phyloP scores from a whole-genome alignment of 2,329 filamentous ascomycete species.

The Dothidotthia symphoricarpi region DNA sequence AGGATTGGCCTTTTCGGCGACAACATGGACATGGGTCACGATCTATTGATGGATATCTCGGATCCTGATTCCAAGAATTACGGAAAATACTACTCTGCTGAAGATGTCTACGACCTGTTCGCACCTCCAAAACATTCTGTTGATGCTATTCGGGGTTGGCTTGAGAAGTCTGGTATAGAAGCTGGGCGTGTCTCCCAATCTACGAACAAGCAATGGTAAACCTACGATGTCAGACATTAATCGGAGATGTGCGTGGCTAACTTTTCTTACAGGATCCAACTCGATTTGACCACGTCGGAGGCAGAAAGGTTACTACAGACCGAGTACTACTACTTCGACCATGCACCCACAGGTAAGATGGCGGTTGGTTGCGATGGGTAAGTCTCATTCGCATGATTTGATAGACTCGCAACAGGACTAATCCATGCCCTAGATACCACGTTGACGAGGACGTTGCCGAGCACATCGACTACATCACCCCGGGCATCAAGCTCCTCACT shows the following conservation, averaged over 20 bases:
- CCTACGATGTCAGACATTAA: no score
- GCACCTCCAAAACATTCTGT: slow-evolving; percentile 14
- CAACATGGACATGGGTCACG: slow-evolving; percentile 16
- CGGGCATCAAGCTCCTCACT: slow-evolving; percentile 16
- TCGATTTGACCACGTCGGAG: slow-evolving; percentile 17
- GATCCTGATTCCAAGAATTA: slow-evolving; percentile 19
- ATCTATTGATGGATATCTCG: slow-evolving; percentile 15
- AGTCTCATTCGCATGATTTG: no score
- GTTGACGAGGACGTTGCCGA: slow-evolving; percentile 12
- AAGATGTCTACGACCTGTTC: slow-evolving; percentile 15
- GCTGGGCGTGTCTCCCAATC: slow-evolving; percentile 13
- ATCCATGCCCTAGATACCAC: no score
- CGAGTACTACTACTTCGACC: slow-evolving; percentile 16
- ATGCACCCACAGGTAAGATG: slow-evolving; percentile 12
- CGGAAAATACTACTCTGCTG: slow-evolving; percentile 18
- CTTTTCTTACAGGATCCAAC: slow-evolving; percentile 2
- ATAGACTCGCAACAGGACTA: no score
- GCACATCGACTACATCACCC: slow-evolving; percentile 21
- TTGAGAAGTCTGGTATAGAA: slow-evolving; percentile 13
- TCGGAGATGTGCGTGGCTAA: neutral
- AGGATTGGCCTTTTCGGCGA: slow-evolving; percentile 12
- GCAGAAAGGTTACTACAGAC: slow-evolving; percentile 13
- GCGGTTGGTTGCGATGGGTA: slow-evolving; percentile 19
- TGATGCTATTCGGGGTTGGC: slow-evolving; percentile 15
- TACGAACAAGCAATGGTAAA: slow-evolving; percentile 11